Base-by-base conservation (phyloP, 345 rosid species). In the Heritiera fomes region DNA sequence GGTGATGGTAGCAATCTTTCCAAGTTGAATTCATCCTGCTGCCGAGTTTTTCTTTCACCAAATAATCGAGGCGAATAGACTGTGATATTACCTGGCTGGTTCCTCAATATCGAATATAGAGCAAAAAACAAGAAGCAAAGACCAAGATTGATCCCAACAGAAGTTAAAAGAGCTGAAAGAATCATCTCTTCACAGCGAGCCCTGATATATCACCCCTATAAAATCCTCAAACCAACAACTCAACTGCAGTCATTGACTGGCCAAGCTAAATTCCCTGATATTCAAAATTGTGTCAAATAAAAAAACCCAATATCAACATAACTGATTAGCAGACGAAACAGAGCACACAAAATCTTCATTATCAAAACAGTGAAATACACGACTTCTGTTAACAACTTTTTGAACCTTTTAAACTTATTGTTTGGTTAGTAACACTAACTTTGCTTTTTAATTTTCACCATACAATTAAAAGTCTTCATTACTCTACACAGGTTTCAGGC, bases 81-180 rank as follows among this genome's bases (percentile, higher is more conserved):
- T 11, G 83, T 64, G 64, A 77, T 67, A 77, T 92, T 89, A 13
- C 86, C 81, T 0, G 98, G 95, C 86, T 95, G 98, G 34, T 93
- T 95, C 84, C 92, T 86, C 80, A 92, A 72, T 53, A 93, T 82
- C 14, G 98, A 95, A 75, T 93, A 93, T 79, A 95, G 86, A n/a
- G 94, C 85, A 85, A 95, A 90, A 55, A 89, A 93, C 68, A 92
- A 78, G 79, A 91, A 81, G 73, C 98, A 93, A 74, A 95, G 94
- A 43, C 93, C 97, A n/a, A 91, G 88, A 83, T 95, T 95, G 90
- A 95, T 92, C 62, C 92, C 98, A n/a, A 95, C 98, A 11, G 98
- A 93, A 49, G 98, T 93, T 80, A 95, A 83, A 59, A 95, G 91
- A 63, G 98, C 94, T 10, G 97, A 92, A 15, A 95, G 91, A 77